Percentiles rank a stretch among this genome's conserved stretches.
Evolutionary conservation across 345 rosid species (phyloP).

Genomic region (Linum trigynum): DNA sequence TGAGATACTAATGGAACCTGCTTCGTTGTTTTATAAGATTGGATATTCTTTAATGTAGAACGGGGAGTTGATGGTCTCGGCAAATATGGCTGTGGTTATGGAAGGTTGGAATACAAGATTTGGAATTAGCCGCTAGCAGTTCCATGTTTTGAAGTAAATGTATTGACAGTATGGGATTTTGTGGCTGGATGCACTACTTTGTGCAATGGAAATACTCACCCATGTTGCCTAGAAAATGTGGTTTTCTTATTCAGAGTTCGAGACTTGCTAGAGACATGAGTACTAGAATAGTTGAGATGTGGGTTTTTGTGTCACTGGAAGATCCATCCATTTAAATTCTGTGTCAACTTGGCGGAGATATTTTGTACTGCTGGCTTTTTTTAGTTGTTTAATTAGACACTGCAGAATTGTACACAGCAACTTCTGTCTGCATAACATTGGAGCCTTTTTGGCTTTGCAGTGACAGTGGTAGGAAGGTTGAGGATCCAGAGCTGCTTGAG

Average conservation of each 20-base stretch:
- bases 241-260: neutral
- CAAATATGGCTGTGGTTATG: neutral
- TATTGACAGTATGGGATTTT: no score
- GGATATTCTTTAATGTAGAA: neutral
- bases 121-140: no score
- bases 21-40: neutral
- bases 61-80: neutral
- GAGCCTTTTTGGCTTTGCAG: conserved; percentile 23
- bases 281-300: neutral
- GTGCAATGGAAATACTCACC: neutral
- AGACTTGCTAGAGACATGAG: neutral
- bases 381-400: neutral
- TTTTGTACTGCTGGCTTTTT: neutral
- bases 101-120: no score
- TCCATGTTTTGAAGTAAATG: no score
- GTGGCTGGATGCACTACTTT: no score
- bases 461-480: conserved; percentile 89
- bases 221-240: neutral
- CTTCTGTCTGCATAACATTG: neutral
- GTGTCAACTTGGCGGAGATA: neutral
- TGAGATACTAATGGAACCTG: neutral
- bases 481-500: conserved; percentile 86
- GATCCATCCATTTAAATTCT: neutral
- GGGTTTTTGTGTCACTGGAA: neutral
- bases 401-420: neutral